Evolutionary conservation across 306 rosid species (phyloP).

Genomic region (Ziziphus jujuba): DNA sequence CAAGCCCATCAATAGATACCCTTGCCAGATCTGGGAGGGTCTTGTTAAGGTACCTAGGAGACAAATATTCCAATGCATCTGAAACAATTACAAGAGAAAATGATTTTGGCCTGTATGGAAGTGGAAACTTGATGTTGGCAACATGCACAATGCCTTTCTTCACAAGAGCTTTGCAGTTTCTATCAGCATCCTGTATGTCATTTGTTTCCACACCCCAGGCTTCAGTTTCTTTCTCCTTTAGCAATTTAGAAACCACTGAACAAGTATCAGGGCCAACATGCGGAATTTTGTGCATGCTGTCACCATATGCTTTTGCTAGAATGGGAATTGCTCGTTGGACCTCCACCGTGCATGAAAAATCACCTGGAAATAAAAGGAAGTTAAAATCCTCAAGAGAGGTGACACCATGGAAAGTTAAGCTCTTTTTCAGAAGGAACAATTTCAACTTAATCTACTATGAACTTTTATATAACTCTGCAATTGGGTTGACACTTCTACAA

Average conservation of each 20-base stretch:
- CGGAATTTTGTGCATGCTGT: constrained; percentile 65
- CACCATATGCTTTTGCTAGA: constrained; percentile 59
- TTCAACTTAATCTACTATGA: too few species aligned
- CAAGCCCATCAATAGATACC: constrained; percentile 60
- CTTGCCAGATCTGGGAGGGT: constrained; percentile 73
- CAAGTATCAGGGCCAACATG: constrained; percentile 70
- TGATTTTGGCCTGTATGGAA: constrained; percentile 68
- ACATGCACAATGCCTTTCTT: constrained; percentile 61
- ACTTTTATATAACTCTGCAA: too few species aligned
- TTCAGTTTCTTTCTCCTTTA: constrained; percentile 63
- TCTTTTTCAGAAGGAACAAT: too few species aligned
- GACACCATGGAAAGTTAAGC: too few species aligned
- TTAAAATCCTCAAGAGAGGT: too few species aligned
- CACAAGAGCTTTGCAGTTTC: constrained; percentile 56
- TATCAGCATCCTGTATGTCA: constrained; percentile 65
- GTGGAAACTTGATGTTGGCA: constrained; percentile 66
- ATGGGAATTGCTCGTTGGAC: constrained; percentile 53
- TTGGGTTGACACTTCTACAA: too few species aligned
- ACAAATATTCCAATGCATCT: constrained; percentile 70
- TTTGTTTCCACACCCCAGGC: constrained; percentile 84
- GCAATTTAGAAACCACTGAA: constrained; percentile 56
- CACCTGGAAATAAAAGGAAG: constrained; percentile 40
- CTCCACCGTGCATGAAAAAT: constrained; percentile 62
- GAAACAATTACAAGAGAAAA: constrained; percentile 71
- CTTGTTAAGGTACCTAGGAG: constrained; percentile 74